These are phyloP conservation scores for Triticum dicoccoides DNA, from an alignment of 176 grass and related monocot genomes.

Conservation along the genomic window DNA sequence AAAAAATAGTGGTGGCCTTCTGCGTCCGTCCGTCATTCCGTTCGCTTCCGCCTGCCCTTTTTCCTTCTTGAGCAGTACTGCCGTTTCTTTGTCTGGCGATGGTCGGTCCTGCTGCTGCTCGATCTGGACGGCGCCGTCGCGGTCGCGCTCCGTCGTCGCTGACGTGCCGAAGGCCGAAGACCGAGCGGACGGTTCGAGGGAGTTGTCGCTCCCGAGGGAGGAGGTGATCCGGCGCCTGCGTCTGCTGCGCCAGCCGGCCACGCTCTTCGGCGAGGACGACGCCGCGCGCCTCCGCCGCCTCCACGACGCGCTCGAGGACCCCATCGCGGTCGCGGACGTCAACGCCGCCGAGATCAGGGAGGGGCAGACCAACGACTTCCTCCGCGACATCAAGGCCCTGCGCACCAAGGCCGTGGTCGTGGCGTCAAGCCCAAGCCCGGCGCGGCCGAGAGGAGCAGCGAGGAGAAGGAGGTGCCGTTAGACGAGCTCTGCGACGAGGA, in stretches of 20 bases:
- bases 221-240: constrained; percentile 58
- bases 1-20: no score
- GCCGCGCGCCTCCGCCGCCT: constrained; percentile 40
- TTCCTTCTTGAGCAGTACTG: no score
- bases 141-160: neutral
- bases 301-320: constrained; percentile 45
- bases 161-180: constrained; percentile 2
- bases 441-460: neutral
- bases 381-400: constrained; percentile 61
- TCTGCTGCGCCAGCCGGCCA: constrained; percentile 59
- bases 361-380: constrained; percentile 87
- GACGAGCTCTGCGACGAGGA: constrained; percentile 74
- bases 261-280: constrained; percentile 76
- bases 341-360: constrained; percentile 53
- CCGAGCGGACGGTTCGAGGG: neutral
- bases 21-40: no score
- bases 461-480: constrained; percentile 35
- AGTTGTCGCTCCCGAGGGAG: constrained; percentile 37
- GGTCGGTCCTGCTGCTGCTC: no score
- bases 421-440: constrained; percentile 31
- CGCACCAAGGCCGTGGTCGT: constrained; percentile 18
- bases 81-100: no score
- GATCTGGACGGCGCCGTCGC: no score
- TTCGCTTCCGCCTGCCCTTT: no score
- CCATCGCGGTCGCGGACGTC: no score